A percentile compares a stretch with the other conserved stretches of the same genome.
phyloP scores from a whole-genome alignment of 495 filamentous ascomycete genomes.

The Penicillium lividum region DNA sequence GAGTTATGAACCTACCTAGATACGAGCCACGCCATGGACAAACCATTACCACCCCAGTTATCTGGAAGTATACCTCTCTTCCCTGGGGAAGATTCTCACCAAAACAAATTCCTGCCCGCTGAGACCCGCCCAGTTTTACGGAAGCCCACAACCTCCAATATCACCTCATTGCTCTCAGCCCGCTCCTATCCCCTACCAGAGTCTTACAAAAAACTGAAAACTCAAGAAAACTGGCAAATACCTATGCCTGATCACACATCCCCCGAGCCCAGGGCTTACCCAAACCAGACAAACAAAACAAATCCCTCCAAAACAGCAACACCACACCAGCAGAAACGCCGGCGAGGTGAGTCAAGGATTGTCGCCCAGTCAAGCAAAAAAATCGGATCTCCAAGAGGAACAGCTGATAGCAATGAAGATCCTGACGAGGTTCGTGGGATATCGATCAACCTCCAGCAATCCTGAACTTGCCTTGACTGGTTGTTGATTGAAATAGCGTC shows the following conservation, averaged over 20 bases:
- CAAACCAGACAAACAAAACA: neutral
- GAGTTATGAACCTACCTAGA: neutral
- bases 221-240: neutral
- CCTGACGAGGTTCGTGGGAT: neutral
- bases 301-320: neutral
- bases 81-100: neutral
- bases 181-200: neutral
- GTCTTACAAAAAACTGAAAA: neutral
- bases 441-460: too few relatives aligned
- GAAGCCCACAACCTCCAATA: neutral
- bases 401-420: neutral
- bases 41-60: neutral
- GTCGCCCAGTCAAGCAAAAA: neutral
- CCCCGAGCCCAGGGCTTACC: neutral
- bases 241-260: neutral
- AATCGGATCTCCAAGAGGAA: neutral
- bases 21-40: neutral
- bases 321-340: neutral
- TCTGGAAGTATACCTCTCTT: neutral
- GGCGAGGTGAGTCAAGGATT: neutral
- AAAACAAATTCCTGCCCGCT: neutral
- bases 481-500: conserved; percentile 54
- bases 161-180: neutral
- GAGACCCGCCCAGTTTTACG: neutral
- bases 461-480: too few relatives aligned